These are phyloP conservation scores for Exophiala xenobiotica DNA, from an alignment of 2,329 filamentous ascomycete genomes.

Conservation along the genomic window DNA sequence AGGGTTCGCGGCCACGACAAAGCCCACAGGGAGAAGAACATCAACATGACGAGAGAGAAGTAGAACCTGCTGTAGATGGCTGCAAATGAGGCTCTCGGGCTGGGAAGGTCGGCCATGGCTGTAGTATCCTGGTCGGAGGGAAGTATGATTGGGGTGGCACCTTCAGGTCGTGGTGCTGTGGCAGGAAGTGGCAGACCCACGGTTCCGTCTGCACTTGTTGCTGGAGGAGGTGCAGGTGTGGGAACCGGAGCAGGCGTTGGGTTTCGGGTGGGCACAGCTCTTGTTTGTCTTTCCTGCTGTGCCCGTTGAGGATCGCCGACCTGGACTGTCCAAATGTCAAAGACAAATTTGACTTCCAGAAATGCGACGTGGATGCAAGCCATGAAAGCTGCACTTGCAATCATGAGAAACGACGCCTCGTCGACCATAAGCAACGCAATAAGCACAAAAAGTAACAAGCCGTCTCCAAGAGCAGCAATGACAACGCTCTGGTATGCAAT, in stretches of 20 bases:
- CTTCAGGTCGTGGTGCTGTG: constrained; percentile 46
- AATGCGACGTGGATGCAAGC: constrained; percentile 61
- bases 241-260: constrained; percentile 7
- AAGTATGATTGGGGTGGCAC: constrained; percentile 57
- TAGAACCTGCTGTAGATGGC: constrained; percentile 63
- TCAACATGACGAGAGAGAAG: constrained; percentile 56
- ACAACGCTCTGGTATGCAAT: constrained; percentile 65
- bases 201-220: constrained; percentile 9
- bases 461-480: constrained; percentile 61
- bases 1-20: constrained; percentile 55
- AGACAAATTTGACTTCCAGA: constrained; percentile 64
- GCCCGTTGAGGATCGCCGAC: constrained; percentile 47
- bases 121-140: constrained; percentile 57
- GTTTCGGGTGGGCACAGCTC: constrained; percentile 8
- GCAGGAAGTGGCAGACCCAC: constrained; percentile 50
- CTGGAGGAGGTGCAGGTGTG: constrained; percentile 5
- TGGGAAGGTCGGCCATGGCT: constrained; percentile 33
- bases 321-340: constrained; percentile 67
- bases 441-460: constrained; percentile 55
- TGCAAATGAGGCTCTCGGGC: constrained; percentile 51
- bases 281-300: constrained; percentile 40
- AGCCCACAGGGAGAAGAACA: constrained; percentile 61
- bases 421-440: constrained; percentile 57
- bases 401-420: constrained; percentile 54
- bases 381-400: constrained; percentile 58